Conservation (phyloP, 805 yeast genomes). For the Grigorovia humatica region DNA sequence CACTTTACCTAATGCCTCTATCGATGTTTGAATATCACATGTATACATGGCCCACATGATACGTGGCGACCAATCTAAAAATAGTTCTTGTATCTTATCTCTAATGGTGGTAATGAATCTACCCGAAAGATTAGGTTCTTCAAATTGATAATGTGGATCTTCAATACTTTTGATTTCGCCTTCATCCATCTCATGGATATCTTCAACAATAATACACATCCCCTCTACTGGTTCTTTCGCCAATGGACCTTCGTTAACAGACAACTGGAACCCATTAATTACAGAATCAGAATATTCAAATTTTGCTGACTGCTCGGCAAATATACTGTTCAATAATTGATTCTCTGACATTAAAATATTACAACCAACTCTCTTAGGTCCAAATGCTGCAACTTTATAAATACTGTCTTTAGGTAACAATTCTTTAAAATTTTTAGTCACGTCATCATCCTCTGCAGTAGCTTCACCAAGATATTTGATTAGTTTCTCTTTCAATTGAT, state of each 20-base stretch:
- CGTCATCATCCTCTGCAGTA: conserved; percentile 14
- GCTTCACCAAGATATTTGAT: conserved; percentile 20
- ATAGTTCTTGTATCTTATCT: conserved; percentile 58
- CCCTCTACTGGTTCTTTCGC: conserved; percentile 86
- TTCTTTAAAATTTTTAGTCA: conserved; percentile 18
- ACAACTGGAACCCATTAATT: conserved; percentile 75
- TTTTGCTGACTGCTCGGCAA: conserved; percentile 8
- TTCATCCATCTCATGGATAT: conserved; percentile 26
- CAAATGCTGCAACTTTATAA: conserved; percentile 51
- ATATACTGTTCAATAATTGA: conserved; percentile 29
- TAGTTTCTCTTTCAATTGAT: conserved; percentile 28
- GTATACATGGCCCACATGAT: conserved; percentile 85
- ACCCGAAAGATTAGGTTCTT: conserved; percentile 48
- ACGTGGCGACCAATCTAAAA: conserved; percentile 80
- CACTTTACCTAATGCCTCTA: conserved; percentile 91
- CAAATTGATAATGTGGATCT: conserved; percentile 18
- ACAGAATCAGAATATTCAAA: conserved; percentile 51
- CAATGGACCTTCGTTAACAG: conserved; percentile 77
- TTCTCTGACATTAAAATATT: conserved; percentile 48
- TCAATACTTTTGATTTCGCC: conserved; percentile 19
- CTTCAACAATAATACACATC: conserved; percentile 44
- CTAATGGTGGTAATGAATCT: conserved; percentile 63
- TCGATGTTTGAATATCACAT: conserved; percentile 90
- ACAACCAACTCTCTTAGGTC: conserved; percentile 68
- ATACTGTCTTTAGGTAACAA: conserved; percentile 22